A percentile compares a stretch with the other conserved stretches of the same genome.
Conservation (phyloP, 805 yeast genomes). For the Spathaspora boniae region DNA sequence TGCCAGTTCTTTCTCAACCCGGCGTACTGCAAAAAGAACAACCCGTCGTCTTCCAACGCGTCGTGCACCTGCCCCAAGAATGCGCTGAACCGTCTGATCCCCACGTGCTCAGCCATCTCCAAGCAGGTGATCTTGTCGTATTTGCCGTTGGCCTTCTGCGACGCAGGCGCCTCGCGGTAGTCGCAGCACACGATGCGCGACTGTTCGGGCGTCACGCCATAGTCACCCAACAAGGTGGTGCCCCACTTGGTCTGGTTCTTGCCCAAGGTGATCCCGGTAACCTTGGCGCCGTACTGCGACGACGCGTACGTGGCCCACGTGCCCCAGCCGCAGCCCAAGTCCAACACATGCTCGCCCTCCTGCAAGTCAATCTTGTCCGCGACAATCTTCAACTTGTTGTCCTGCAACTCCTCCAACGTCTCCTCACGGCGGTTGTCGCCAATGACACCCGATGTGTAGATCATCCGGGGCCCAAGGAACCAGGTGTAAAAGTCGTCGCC, state of each 20-base stretch:
- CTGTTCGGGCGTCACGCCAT: constrained; percentile 67
- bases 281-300: constrained; percentile 75
- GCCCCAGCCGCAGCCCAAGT: constrained; percentile 96
- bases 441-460: constrained; percentile 85
- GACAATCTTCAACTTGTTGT: constrained; percentile 81
- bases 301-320: constrained; percentile 84
- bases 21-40: constrained; percentile 83
- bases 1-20: constrained; percentile 93
- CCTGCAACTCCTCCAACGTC: constrained; percentile 77
- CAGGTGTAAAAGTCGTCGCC: constrained; percentile 94
- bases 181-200: constrained; percentile 77
- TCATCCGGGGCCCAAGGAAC: constrained; percentile 94
- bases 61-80: constrained; percentile 80
- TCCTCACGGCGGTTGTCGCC: constrained; percentile 68
- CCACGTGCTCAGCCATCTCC: constrained; percentile 97
- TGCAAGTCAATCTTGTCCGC: constrained; percentile 80
- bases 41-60: constrained; percentile 88
- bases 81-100: constrained; percentile 74
- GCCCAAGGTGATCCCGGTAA: constrained; percentile 88
- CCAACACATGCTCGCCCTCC: constrained; percentile 72
- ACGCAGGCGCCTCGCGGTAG: constrained; percentile 87
- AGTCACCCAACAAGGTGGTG: constrained; percentile 60
- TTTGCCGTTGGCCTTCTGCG: constrained; percentile 37
- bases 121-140: constrained; percentile 87
- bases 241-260: constrained; percentile 91